A percentile compares a stretch with the other conserved stretches of the same genome.
Evolutionary conservation across 2,329 filamentous ascomycete species (phyloP).

Genomic region (Lojkania enalia): DNA sequence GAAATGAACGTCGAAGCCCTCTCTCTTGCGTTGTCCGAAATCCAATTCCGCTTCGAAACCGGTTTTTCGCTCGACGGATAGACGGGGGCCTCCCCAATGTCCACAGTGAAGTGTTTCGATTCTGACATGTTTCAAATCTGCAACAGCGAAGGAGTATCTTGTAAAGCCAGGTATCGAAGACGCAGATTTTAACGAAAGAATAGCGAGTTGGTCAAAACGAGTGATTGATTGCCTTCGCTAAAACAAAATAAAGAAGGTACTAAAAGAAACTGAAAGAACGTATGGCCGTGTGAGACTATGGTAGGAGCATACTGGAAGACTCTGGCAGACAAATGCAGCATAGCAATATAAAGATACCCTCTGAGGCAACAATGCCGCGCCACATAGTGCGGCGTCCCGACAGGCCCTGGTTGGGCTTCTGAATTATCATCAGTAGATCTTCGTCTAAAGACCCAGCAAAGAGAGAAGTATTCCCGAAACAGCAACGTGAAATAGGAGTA

Average conservation of each 20-base stretch:
- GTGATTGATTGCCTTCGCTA: constrained; percentile 20
- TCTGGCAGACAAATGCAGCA: too few species aligned
- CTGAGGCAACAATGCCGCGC: too few species aligned
- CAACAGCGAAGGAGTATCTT: constrained; percentile 15
- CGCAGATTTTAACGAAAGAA: constrained; percentile 5
- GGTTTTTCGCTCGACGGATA: constrained; percentile 13
- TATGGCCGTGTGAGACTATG: too few species aligned
- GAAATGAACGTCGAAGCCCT: constrained; percentile 34
- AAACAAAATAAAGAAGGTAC: neutral
- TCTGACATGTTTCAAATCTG: constrained; percentile 28
- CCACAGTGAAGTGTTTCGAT: constrained; percentile 28
- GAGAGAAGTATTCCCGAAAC: too few species aligned
- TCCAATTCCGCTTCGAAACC: constrained; percentile 6
- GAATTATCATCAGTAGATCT: too few species aligned
- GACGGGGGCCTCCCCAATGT: constrained; percentile 27
- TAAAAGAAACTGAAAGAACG: too few species aligned
- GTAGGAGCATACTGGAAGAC: too few species aligned
- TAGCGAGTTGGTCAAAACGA: constrained; percentile 24
- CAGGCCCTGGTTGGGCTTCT: too few species aligned
- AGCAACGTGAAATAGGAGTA: too few species aligned
- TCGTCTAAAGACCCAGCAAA: too few species aligned
- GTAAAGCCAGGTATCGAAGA: constrained; percentile 7
- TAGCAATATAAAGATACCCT: too few species aligned
- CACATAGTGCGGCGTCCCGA: too few species aligned
- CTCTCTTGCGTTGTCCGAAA: constrained; percentile 11